These are phyloP conservation scores for Naganishia friedmannii DNA, from an alignment of 768 basidiomycete species.

Conservation along the genomic window DNA sequence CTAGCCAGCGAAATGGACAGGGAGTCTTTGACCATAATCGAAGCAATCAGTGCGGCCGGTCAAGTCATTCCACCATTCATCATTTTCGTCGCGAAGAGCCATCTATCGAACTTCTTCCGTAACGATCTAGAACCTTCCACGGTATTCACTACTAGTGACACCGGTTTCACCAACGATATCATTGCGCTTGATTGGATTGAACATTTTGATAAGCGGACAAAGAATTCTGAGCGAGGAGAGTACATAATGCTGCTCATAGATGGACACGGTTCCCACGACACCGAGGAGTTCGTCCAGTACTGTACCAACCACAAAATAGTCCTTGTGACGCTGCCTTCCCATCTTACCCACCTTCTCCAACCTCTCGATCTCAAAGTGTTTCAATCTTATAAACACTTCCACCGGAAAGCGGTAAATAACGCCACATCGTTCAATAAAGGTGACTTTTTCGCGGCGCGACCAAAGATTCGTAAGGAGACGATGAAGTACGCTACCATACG, in stretches of 20 bases:
- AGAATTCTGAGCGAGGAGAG: neutral
- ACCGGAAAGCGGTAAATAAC: neutral
- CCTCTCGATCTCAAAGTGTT: neutral
- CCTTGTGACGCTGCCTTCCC: neutral
- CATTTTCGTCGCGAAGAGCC: neutral
- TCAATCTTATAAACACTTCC: neutral
- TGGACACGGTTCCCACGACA: neutral
- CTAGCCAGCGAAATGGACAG: neutral
- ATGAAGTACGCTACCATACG: neutral
- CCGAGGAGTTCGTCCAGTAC: neutral
- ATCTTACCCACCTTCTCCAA: constrained; percentile 1
- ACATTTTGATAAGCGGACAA: constrained; percentile 2
- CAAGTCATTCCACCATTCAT: neutral
- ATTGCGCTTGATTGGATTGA: neutral
- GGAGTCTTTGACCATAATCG: neutral
- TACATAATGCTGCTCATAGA: neutral
- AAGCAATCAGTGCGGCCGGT: neutral
- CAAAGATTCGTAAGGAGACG: neutral
- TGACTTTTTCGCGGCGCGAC: neutral
- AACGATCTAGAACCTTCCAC: neutral
- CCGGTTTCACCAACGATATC: neutral
- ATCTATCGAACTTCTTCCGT: neutral
- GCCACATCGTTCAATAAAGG: neutral
- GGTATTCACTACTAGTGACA: neutral
- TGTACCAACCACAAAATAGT: neutral